These are phyloP conservation scores for Tirmania nivea DNA, from an alignment of 495 filamentous ascomycete genomes.

Conservation along the genomic window DNA sequence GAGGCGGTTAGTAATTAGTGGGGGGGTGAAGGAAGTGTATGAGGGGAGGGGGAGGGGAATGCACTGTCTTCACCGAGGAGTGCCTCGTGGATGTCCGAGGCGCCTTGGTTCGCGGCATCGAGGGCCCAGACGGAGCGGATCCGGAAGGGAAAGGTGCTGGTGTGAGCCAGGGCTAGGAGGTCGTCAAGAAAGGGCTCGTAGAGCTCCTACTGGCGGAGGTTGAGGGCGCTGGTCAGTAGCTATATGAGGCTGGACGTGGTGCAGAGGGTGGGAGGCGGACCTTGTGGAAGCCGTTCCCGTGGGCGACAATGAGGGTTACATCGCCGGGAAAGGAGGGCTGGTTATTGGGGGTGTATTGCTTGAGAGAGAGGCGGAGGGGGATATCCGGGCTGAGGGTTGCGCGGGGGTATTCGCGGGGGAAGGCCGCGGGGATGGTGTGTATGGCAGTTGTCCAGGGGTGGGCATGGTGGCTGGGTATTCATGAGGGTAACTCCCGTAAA, in stretches of 20 bases:
- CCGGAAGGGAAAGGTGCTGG: conserved; percentile 37
- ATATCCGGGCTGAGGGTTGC: conserved; percentile 37
- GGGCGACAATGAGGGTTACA: conserved; percentile 61
- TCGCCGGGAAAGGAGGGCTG: conserved; percentile 45
- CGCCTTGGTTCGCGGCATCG: conserved; percentile 58
- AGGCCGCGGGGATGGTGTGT: conserved; percentile 20
- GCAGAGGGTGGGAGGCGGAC: conserved; percentile 21
- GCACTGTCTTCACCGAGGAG: conserved; percentile 64
- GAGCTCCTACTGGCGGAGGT: conserved; percentile 59
- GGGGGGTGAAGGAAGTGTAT: background rate
- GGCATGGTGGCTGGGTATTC: background rate
- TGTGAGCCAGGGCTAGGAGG: conserved; percentile 31
- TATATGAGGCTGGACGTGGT: background rate
- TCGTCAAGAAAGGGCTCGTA: conserved; percentile 82
- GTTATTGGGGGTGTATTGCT: conserved; percentile 43
- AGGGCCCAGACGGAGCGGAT: conserved; percentile 73
- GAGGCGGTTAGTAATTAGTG: conserved; percentile 1
- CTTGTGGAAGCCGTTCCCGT: conserved; percentile 85
- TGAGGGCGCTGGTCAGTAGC: background rate
- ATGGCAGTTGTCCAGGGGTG: conserved; percentile 1
- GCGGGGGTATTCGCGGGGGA: conserved; percentile 49
- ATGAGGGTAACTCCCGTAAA: no score
- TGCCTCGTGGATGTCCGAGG: conserved; percentile 51
- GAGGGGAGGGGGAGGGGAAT: conserved; percentile 13
- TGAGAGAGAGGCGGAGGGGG: conserved; percentile 46